Evolutionary conservation across 1,284 basidiomycete species (phyloP).

Genomic region (Trichosporon sp.): DNA sequence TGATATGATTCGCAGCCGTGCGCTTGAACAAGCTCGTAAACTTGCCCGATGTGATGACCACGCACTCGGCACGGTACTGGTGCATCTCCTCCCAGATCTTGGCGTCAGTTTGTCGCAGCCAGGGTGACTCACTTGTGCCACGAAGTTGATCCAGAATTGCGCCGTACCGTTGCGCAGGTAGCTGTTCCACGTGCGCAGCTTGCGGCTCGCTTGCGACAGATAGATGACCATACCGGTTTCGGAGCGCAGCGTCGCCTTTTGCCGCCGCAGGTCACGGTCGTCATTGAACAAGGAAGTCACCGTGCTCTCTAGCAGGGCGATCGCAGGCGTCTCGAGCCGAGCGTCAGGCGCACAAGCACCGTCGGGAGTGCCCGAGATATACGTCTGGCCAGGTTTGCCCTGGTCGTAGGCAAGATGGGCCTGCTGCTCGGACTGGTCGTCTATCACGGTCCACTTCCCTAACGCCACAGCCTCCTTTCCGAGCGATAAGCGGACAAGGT

Average conservation of each 20-base stretch:
- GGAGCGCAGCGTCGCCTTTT: background rate
- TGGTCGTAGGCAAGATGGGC: background rate
- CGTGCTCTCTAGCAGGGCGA: background rate
- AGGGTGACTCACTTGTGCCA: background rate
- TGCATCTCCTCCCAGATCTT: constrained; percentile 9
- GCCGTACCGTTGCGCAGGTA: background rate
- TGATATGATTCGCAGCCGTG: background rate
- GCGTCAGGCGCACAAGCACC: background rate
- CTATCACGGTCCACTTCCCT: background rate
- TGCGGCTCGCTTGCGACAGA: background rate
- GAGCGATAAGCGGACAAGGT: background rate
- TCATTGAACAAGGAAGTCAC: background rate
- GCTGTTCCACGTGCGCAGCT: constrained; percentile 4
- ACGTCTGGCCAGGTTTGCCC: background rate
- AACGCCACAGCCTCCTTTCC: background rate
- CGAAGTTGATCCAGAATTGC: background rate
- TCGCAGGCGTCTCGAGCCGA: background rate
- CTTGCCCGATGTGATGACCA: background rate
- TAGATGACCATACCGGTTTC: background rate
- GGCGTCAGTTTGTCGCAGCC: background rate
- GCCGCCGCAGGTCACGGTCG: background rate
- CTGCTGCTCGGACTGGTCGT: background rate
- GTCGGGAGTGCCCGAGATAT: background rate
- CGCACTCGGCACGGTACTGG: constrained; percentile 3
- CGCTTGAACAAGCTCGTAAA: background rate